These are phyloP conservation scores for Strobilomyces echinocephalus DNA, from an alignment of 768 basidiomycete genomes.

Conservation along the genomic window DNA sequence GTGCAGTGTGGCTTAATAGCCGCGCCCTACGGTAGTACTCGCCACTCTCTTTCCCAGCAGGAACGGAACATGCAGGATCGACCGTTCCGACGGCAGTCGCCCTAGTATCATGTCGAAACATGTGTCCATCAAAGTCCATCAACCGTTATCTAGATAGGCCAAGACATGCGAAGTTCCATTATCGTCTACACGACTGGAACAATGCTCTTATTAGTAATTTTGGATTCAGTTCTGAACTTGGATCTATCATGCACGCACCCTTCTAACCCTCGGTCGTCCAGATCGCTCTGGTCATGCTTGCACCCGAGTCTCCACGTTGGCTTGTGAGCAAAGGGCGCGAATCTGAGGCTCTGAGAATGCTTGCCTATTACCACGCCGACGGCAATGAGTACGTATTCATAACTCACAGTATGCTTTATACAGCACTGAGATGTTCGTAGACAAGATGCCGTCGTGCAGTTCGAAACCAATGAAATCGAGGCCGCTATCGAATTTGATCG, in stretches of 20 bases:
- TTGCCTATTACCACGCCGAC: conserved; percentile 83
- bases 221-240: too few relatives aligned
- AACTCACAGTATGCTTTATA: conserved; percentile 8
- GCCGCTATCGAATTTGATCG: conserved; percentile 68
- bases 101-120: too few relatives aligned
- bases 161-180: too few relatives aligned
- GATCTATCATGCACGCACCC: too few relatives aligned
- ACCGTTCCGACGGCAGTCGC: too few relatives aligned
- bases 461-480: conserved; percentile 80
- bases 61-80: background rate
- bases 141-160: too few relatives aligned
- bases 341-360: conserved; percentile 57
- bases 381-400: conserved; percentile 50
- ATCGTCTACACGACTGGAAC: too few relatives aligned
- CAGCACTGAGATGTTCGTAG: conserved; percentile 22
- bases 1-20: background rate
- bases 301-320: conserved; percentile 84
- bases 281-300: conserved; percentile 59
- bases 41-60: background rate
- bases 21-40: background rate
- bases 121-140: too few relatives aligned
- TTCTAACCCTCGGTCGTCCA: too few relatives aligned
- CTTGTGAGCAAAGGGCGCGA: conserved; percentile 72
- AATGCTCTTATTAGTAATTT: too few relatives aligned
- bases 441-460: conserved; percentile 61